Evolutionary conservation across 768 basidiomycete genomes (phyloP).

Genomic region (Rubroboletus pulcherrimus): DNA sequence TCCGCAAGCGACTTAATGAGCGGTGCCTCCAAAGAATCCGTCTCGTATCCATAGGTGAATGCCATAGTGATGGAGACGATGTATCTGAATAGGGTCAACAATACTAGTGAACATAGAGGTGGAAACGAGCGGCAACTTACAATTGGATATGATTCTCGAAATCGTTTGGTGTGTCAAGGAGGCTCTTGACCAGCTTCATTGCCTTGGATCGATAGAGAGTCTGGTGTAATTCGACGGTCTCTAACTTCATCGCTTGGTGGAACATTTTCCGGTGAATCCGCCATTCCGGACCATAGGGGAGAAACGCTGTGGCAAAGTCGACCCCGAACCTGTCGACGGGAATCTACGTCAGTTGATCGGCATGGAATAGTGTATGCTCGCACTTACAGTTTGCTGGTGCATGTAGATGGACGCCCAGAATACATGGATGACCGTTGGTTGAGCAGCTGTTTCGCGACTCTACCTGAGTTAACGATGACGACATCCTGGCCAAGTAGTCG

Average conservation of each 20-base stretch:
- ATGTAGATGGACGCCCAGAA: conserved; percentile 26
- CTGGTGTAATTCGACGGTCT: conserved; percentile 18
- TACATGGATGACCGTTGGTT: conserved; percentile 30
- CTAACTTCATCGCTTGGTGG: conserved; percentile 25
- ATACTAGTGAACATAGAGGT: neutral
- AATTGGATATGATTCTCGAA: conserved; percentile 26
- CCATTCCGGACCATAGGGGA: conserved; percentile 27
- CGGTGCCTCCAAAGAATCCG: conserved; percentile 23
- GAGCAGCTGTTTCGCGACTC: conserved; percentile 25
- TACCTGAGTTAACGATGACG: conserved; percentile 26
- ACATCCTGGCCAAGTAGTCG: conserved; percentile 24
- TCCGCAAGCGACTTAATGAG: conserved; percentile 26
- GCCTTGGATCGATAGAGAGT: conserved; percentile 23
- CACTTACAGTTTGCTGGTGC: conserved; percentile 22
- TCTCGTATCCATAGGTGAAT: conserved; percentile 30
- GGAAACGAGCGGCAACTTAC: conserved; percentile 5
- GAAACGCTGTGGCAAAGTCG: conserved; percentile 29
- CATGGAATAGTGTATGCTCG: neutral
- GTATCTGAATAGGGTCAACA: conserved; percentile 17
- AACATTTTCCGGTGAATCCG: conserved; percentile 28
- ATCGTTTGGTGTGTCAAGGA: conserved; percentile 21
- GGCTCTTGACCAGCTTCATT: conserved; percentile 13
- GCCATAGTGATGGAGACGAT: conserved; percentile 32
- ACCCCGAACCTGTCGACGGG: conserved; percentile 22
- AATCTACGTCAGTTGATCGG: neutral